Evolutionary conservation across 2,329 filamentous ascomycete species (phyloP).

Genomic region (Echinosphaeria canescens): DNA sequence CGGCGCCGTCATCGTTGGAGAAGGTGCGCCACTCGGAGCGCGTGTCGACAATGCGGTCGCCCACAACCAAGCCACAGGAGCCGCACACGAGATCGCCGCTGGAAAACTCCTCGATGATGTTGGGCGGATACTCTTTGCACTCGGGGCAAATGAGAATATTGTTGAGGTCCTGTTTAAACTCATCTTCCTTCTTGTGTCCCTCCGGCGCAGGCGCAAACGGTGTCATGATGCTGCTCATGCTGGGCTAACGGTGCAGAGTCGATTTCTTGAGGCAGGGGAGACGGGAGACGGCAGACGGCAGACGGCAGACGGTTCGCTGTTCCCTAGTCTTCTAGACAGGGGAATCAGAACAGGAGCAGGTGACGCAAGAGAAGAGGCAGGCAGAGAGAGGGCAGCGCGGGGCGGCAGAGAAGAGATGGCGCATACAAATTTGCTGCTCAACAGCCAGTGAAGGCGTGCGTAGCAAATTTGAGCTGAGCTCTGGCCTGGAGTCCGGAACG

Average conservation of each 20-base stretch:
- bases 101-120: conserved; percentile 81
- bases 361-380: background rate
- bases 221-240: conserved; percentile 16
- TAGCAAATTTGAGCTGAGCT: no score
- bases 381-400: background rate
- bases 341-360: background rate
- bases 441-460: no score
- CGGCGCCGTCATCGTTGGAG: conserved; percentile 91
- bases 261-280: no score
- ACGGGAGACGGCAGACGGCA: no score
- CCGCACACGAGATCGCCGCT: conserved; percentile 84
- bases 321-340: no score
- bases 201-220: conserved; percentile 16
- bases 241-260: background rate
- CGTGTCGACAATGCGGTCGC: conserved; percentile 81
- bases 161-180: conserved; percentile 53
- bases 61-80: conserved; percentile 78
- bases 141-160: conserved; percentile 73
- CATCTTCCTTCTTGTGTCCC: conserved; percentile 22
- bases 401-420: background rate
- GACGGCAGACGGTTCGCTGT: no score
- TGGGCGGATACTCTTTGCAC: conserved; percentile 80
- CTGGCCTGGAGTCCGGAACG: no score
- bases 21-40: conserved; percentile 98
- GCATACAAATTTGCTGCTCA: no score